Conservation (phyloP, 495 filamentous ascomycete species). For the Xylaria palmicola region DNA sequence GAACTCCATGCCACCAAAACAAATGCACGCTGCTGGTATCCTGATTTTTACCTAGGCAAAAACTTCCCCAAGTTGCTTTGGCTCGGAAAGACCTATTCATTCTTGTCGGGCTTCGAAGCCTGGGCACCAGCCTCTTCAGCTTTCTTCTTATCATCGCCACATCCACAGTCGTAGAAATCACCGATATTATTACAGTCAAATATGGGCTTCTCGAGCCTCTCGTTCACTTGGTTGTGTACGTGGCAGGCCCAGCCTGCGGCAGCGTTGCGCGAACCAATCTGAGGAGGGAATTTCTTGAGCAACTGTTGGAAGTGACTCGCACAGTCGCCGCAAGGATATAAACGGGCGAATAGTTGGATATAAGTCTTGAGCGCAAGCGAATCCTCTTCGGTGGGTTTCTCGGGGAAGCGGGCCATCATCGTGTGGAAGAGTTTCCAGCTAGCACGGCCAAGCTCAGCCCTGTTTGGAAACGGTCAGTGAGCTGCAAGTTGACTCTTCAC, state of each 20-base stretch:
- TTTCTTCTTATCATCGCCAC: constrained; percentile 65
- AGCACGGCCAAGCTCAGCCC: constrained; percentile 83
- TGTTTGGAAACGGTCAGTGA: constrained; percentile 27
- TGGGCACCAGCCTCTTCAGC: constrained; percentile 23
- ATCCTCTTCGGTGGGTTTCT: constrained; percentile 79
- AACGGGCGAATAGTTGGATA: constrained; percentile 83
- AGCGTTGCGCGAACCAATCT: constrained; percentile 76
- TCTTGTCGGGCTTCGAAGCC: constrained; percentile 37
- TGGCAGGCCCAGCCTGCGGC: constrained; percentile 92
- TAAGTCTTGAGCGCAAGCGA: constrained; percentile 79
- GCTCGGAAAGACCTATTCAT: constrained; percentile 25
- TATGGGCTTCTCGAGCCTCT: constrained; percentile 71
- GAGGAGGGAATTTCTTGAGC: constrained; percentile 81
- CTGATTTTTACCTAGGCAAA: background rate
- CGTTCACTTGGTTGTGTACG: constrained; percentile 93
- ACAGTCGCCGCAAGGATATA: constrained; percentile 97
- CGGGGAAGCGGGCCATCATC: constrained; percentile 90
- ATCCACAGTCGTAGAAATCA: constrained; percentile 95
- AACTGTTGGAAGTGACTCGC: constrained; percentile 86
- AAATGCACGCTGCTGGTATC: background rate
- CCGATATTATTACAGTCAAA: constrained; percentile 91
- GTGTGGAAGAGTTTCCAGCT: constrained; percentile 95
- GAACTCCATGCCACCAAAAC: constrained; percentile 2
- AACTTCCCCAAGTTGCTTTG: background rate
- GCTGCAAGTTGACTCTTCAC: background rate